Conservation (phyloP, 192 early-diverging fungal species). For the Phlyctochytrium arcticum region DNA sequence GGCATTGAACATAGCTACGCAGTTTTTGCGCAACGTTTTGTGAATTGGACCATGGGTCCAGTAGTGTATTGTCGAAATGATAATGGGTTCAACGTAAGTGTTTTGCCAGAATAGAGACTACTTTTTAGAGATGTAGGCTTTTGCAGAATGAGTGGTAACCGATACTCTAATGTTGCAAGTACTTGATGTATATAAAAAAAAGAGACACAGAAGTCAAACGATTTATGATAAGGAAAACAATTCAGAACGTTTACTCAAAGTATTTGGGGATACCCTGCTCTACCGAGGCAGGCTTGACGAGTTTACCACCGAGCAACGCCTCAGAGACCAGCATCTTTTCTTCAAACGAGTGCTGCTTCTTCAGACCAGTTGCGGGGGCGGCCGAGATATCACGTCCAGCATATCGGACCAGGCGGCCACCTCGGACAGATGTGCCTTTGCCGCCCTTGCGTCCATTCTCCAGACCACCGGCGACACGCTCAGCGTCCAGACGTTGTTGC, state of each 20-base stretch:
- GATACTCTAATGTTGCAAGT: too few species aligned
- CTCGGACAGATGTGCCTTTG: conserved; percentile 37
- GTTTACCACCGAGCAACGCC: conserved; percentile 46
- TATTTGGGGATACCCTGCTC: conserved; percentile 41
- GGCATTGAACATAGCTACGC: background rate
- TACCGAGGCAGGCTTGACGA: conserved; percentile 36
- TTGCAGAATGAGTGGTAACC: too few species aligned
- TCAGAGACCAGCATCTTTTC: conserved; percentile 49
- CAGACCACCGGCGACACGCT: conserved; percentile 42
- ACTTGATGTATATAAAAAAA: too few species aligned
- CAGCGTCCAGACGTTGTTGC: conserved; percentile 21
- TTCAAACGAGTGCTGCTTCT: conserved; percentile 73
- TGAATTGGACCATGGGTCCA: too few species aligned
- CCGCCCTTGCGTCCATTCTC: conserved; percentile 35
- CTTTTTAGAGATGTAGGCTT: too few species aligned
- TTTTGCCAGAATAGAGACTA: too few species aligned
- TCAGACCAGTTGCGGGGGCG: conserved; percentile 75
- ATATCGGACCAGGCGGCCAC: conserved; percentile 53
- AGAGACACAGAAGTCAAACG: too few species aligned
- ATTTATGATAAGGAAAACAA: too few species aligned
- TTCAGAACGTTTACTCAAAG: conserved; percentile 7
- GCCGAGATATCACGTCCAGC: conserved; percentile 88
- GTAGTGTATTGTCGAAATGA: too few species aligned
- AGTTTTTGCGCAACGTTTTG: background rate
- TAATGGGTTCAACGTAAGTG: too few species aligned